A percentile compares a stretch with the other conserved stretches of the same genome.
Conservation (phyloP, 352 stramenopile species). For the Phytophthora hybrid region DNA sequence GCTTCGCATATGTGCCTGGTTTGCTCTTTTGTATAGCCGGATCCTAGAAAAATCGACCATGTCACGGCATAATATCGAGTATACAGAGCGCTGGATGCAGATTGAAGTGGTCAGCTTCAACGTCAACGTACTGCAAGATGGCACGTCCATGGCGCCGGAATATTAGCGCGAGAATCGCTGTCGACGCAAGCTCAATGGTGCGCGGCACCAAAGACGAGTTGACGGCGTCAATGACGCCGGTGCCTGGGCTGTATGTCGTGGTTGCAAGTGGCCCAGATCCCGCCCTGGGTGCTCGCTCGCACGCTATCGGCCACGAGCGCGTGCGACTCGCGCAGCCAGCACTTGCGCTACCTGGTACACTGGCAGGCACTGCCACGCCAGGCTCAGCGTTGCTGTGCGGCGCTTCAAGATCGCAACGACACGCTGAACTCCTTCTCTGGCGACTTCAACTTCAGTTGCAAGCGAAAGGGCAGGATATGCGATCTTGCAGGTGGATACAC, state of each 20-base stretch:
- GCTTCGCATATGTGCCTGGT: no score
- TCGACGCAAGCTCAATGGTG: conserved; percentile 9
- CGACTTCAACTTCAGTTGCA: conserved; percentile 8
- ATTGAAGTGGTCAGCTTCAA: neutral
- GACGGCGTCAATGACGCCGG: no score
- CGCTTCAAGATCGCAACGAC: conserved; percentile 25
- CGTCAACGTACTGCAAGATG: conserved; percentile 5
- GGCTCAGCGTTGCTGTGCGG: neutral
- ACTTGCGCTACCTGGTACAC: no score
- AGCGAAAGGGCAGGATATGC: conserved; percentile 5
- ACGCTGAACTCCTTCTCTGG: conserved; percentile 18
- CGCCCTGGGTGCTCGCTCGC: no score
- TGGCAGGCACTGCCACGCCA: neutral
- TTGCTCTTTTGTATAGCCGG: no score
- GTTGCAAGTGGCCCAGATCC: no score
- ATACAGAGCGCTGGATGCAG: no score
- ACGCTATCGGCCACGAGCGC: no score
- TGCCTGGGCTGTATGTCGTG: neutral
- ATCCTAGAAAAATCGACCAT: no score
- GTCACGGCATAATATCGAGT: no score
- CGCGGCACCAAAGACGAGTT: conserved; percentile 17
- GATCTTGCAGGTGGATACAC: neutral
- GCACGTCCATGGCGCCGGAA: conserved; percentile 3
- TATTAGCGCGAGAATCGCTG: conserved; percentile 10
- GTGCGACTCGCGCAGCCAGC: no score